phyloP scores from a whole-genome alignment of 2,329 filamentous ascomycete genomes.

The Fusarium incarnatum region DNA sequence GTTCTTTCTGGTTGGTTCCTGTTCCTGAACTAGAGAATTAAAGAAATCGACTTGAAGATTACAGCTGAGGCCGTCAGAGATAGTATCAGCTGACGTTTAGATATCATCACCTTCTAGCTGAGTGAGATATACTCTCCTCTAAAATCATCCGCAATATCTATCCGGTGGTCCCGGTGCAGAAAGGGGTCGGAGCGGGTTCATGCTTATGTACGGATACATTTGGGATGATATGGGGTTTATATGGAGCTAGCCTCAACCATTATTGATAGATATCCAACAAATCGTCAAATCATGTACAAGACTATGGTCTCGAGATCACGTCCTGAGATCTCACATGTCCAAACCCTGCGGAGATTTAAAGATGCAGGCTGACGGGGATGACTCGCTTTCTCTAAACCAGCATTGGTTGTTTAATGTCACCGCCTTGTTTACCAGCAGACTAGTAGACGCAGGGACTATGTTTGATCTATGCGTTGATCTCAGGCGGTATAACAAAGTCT shows the following conservation, averaged over 20 bases:
- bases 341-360: background rate
- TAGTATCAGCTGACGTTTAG: background rate
- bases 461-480: background rate
- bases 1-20: slow-evolving; percentile 21
- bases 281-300: background rate
- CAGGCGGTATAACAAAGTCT: background rate
- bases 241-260: background rate
- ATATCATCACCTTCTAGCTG: background rate
- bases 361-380: background rate
- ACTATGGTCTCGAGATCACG: background rate
- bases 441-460: background rate
- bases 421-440: background rate
- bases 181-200: slow-evolving; percentile 9
- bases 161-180: background rate
- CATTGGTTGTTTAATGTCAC: background rate
- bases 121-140: background rate
- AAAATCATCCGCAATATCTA: background rate
- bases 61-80: background rate
- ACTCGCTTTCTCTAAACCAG: background rate
- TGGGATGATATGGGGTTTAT: slow-evolving; percentile 3
- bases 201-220: background rate
- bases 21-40: slow-evolving; percentile 20
- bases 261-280: background rate
- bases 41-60: background rate
- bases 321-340: background rate